Percentiles rank a stretch among this genome's conserved stretches.
Conservation (phyloP, 2,329 filamentous ascomycete species). For the Dactylellina parvicollis region DNA sequence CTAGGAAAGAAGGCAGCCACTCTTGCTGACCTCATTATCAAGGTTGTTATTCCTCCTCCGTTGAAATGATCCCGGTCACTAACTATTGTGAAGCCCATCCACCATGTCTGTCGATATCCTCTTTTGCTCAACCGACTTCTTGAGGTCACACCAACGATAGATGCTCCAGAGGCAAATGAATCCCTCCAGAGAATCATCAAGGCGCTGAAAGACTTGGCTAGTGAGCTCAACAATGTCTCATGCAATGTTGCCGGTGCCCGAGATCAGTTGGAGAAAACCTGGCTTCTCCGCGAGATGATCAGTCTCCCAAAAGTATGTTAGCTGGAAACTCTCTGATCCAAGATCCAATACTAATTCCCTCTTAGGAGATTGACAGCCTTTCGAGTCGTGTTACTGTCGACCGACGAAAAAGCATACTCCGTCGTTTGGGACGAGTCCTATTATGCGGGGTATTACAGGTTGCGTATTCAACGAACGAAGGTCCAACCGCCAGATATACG, state of each 20-base stretch:
- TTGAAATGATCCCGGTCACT: background rate
- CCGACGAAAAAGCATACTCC: constrained; percentile 38
- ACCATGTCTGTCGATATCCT: constrained; percentile 51
- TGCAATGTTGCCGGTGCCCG: constrained; percentile 40
- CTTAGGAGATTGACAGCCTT: constrained; percentile 42
- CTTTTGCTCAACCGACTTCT: constrained; percentile 42
- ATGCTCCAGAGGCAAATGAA: constrained; percentile 47
- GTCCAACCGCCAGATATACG: constrained; percentile 42
- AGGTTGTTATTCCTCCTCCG: constrained; percentile 11
- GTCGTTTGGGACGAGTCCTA: constrained; percentile 37
- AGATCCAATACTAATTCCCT: background rate
- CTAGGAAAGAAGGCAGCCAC: constrained; percentile 49
- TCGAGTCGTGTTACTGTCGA: constrained; percentile 38
- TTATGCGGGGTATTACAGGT: constrained; percentile 47
- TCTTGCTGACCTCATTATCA: constrained; percentile 48
- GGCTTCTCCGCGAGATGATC: constrained; percentile 49
- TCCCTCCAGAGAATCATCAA: constrained; percentile 49
- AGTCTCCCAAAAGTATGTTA: constrained; percentile 38
- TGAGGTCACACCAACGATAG: constrained; percentile 44
- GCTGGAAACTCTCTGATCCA: background rate
- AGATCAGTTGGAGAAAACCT: constrained; percentile 48
- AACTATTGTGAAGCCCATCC: constrained; percentile 30
- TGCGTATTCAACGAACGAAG: constrained; percentile 37
- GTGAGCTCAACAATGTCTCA: constrained; percentile 44
- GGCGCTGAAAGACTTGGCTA: constrained; percentile 37